Percentiles rank a stretch among this genome's conserved stretches.
Conservation (phyloP, 2,329 filamentous ascomycete species). For the Cladosporium sp. region DNA sequence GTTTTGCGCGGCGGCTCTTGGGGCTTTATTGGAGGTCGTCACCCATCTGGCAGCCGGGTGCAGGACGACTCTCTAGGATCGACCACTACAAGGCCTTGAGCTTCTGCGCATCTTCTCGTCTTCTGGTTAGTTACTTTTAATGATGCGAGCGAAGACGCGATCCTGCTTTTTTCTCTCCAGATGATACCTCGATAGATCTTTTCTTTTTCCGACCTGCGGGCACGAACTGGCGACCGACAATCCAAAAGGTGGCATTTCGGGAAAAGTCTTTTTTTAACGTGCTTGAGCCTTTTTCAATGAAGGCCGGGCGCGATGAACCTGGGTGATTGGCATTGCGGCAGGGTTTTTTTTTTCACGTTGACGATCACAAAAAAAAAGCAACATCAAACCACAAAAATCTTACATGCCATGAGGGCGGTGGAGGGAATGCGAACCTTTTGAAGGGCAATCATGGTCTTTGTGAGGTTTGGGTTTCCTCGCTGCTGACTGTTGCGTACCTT, state of each 20-base stretch:
- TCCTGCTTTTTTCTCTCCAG: conserved; percentile 13
- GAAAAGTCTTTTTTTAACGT: conserved; percentile 5
- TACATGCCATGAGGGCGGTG: background rate
- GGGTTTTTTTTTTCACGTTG: conserved; percentile 1
- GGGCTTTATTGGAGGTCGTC: conserved; percentile 17
- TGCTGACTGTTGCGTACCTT: conserved; percentile 8
- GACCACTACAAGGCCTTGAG: conserved; percentile 17
- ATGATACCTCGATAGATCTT: conserved; percentile 27
- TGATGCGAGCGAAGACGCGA: conserved; percentile 16
- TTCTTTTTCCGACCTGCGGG: conserved; percentile 13
- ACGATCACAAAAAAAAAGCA: background rate
- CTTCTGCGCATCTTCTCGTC: conserved; percentile 18
- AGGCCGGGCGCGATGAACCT: conserved; percentile 2
- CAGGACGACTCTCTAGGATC: conserved; percentile 10
- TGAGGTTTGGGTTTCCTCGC: background rate
- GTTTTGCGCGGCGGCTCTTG: conserved; percentile 19
- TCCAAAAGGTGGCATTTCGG: conserved; percentile 16
- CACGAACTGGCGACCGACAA: background rate
- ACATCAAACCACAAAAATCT: conserved; percentile 3
- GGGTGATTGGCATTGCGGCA: conserved; percentile 15
- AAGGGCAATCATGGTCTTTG: no score
- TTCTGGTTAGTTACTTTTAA: background rate
- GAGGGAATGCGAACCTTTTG: background rate
- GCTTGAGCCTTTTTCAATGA: conserved; percentile 8
- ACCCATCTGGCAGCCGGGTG: conserved; percentile 20